phyloP scores from a whole-genome alignment of 2,329 filamentous ascomycete species.

The Cryphonectria carpinicola region DNA sequence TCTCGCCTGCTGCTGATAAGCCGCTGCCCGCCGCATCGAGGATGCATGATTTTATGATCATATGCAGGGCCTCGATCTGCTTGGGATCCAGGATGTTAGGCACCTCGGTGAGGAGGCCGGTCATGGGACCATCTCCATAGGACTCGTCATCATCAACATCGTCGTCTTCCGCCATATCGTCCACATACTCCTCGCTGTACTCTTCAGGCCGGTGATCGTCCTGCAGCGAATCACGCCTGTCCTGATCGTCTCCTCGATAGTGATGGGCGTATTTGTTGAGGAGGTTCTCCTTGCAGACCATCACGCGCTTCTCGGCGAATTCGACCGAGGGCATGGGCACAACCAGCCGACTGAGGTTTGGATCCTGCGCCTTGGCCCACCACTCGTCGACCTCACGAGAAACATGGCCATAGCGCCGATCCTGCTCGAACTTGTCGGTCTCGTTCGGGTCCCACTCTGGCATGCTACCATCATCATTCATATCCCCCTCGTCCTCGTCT shows the following conservation, averaged over 20 bases:
- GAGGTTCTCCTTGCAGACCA: slow-evolving; percentile 62
- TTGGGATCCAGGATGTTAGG: slow-evolving; percentile 92
- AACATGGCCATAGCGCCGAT: slow-evolving; percentile 61
- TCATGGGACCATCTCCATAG: slow-evolving; percentile 77
- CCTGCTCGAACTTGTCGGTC: slow-evolving; percentile 61
- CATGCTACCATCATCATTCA: slow-evolving; percentile 37
- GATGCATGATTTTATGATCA: slow-evolving; percentile 96
- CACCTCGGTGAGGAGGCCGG: slow-evolving; percentile 88
- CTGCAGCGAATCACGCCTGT: slow-evolving; percentile 40
- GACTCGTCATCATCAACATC: slow-evolving; percentile 76
- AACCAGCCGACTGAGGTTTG: slow-evolving; percentile 63
- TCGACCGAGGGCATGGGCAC: slow-evolving; percentile 64
- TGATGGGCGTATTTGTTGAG: slow-evolving; percentile 58
- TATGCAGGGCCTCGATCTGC: slow-evolving; percentile 93
- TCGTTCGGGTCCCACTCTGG: slow-evolving; percentile 53
- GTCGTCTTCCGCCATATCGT: slow-evolving; percentile 65
- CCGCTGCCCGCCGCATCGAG: slow-evolving; percentile 78
- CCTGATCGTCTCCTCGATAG: slow-evolving; percentile 47
- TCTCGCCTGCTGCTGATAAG: slow-evolving; percentile 69
- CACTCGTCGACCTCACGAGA: slow-evolving; percentile 68
- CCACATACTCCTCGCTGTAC: slow-evolving; percentile 41
- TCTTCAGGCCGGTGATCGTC: slow-evolving; percentile 39
- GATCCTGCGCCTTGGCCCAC: slow-evolving; percentile 65
- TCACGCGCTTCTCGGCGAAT: slow-evolving; percentile 59
- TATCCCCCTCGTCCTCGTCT: not conserved